Evolutionary conservation across 2,329 filamentous ascomycete species (phyloP).

Genomic region (Botrytis sinoallii): DNA sequence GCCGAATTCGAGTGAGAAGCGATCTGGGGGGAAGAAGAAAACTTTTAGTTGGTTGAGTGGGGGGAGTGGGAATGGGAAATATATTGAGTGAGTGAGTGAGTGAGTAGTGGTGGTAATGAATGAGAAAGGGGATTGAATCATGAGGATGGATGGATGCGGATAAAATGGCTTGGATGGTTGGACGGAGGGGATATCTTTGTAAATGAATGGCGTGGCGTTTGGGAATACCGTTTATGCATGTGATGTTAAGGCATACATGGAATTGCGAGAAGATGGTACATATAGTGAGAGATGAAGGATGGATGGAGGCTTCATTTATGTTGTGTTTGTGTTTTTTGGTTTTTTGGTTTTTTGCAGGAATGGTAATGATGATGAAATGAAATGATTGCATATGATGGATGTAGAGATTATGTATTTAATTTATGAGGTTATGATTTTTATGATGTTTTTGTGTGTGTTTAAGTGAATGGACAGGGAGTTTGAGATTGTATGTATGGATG

Average conservation of each 20-base stretch:
- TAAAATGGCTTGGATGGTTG: conserved; percentile 1
- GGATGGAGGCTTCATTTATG: background rate
- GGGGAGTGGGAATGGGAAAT: conserved; percentile 15
- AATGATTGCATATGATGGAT: background rate
- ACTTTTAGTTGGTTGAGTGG: conserved; percentile 20
- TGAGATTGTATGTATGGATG: too few species aligned
- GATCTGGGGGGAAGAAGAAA: conserved; percentile 18
- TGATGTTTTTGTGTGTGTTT: background rate
- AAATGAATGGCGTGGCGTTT: conserved; percentile 4
- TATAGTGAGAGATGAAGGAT: background rate
- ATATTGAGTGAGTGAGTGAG: conserved; percentile 13
- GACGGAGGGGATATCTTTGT: background rate
- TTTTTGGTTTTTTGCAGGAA: background rate
- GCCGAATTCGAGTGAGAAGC: conserved; percentile 19
- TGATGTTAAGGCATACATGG: background rate
- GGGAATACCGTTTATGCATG: background rate
- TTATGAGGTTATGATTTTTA: background rate
- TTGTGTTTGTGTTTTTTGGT: background rate
- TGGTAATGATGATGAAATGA: background rate
- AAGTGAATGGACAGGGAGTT: background rate
- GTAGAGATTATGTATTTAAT: background rate
- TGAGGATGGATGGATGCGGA: background rate
- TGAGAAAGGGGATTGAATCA: background rate
- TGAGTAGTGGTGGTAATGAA: background rate
- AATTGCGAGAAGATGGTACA: background rate